Conservation (phyloP, 192 early-diverging fungal genomes). For the Phycomyces nitens region DNA sequence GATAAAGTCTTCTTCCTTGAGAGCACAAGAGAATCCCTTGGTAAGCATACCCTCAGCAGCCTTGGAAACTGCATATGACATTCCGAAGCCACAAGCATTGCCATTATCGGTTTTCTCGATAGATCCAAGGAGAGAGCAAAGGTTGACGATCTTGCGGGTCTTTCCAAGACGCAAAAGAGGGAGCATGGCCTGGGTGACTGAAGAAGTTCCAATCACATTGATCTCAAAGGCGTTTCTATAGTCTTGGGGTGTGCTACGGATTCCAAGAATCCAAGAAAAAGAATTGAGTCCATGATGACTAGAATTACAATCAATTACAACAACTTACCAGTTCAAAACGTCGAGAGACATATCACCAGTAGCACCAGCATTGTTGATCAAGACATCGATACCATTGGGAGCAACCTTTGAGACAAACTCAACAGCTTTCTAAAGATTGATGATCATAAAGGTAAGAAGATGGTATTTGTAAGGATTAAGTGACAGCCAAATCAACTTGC, state of each 20-base stretch:
- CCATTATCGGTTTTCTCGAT: not conserved
- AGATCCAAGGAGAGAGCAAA: constrained; percentile 35
- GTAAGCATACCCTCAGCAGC: constrained; percentile 28
- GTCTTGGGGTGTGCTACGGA: constrained; percentile 11
- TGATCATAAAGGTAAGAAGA: too few relatives aligned
- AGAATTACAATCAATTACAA: not conserved
- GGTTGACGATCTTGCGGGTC: constrained; percentile 27
- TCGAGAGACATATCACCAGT: not conserved
- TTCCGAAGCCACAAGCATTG: constrained; percentile 3
- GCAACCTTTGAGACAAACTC: constrained; percentile 19
- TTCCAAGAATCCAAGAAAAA: not conserved
- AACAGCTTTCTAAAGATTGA: constrained; percentile 17
- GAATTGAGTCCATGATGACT: not conserved
- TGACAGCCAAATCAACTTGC: constrained; percentile 13
- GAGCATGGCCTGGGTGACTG: constrained; percentile 10
- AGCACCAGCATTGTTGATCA: constrained; percentile 37
- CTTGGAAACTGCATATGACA: constrained; percentile 23
- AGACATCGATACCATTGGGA: constrained; percentile 27
- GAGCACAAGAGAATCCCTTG: constrained; percentile 9
- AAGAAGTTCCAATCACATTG: constrained; percentile 27
- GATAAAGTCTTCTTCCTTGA: constrained; percentile 15
- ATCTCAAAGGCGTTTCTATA: constrained; percentile 24
- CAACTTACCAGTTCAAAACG: constrained; percentile 9
- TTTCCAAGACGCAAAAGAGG: constrained; percentile 16
- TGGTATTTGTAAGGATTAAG: too few relatives aligned